Base-by-base conservation (phyloP, 2,329 filamentous ascomycete genomes). In the Beauveria medogensis region DNA sequence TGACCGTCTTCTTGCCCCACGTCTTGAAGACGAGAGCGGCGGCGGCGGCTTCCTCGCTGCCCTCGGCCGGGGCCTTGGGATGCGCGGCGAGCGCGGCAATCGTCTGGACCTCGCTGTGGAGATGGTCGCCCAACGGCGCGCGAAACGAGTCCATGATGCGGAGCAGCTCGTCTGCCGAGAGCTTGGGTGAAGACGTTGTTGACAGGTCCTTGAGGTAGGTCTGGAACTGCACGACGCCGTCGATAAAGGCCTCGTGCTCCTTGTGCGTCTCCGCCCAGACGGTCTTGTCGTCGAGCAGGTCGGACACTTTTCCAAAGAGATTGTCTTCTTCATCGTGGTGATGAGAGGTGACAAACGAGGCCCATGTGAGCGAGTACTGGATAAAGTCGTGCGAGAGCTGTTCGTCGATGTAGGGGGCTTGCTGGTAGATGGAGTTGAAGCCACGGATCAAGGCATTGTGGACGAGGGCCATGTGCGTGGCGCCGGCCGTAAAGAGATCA, bases 1-100 rank as follows among this genome's bases (percentile, higher is more conserved):
- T 81, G n/a, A 87, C 80, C 2, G 83, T 86, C 69, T 76, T 80
- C 76, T 86, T 85, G 62, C 83, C 83, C 83, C 83, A 86, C 2
- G 75, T 70, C 74, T 83, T 83, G 74, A 87, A 86, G 2, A 79
- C 77, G 7, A 75, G 68, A 3, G 74, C 69, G 0, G 83, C 82
- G 1, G 71, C 71, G 5, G 74, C 74, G 6, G 77, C 77, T 62
- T 78, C 75, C 5, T 75, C 71, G 0, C 78, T 75, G 28, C 76
- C 78, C 2, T 76, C 70, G 52, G 71, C 73, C 0, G 83, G 83
- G 1, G 80, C 80, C 50, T 77, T 77, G 1, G 80, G 74, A 64
- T 86, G 80, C 3, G 72, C 66, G 3, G 80, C 72, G 18, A 84
- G 73, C 28, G 69, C 70, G 46, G 81, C 75, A 62, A 84, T 83